These are phyloP conservation scores for Ormosia emarginata DNA, from an alignment of 306 rosid species.

Conservation along the genomic window DNA sequence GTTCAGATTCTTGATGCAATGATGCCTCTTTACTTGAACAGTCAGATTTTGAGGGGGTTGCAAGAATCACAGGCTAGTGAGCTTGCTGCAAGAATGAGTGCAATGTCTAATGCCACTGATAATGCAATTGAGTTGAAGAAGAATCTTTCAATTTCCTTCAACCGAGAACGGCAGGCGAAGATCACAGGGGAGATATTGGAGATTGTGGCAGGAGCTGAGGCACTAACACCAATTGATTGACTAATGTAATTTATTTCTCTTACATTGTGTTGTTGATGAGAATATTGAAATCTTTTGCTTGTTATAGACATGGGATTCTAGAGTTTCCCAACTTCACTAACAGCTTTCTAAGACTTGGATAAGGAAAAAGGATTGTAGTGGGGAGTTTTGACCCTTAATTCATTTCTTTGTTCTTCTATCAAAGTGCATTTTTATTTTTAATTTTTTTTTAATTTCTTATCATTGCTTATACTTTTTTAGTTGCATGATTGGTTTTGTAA, in stretches of 20 bases:
- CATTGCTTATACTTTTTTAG: neutral
- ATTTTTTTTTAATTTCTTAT: neutral
- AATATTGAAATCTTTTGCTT: neutral
- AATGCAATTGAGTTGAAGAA: conserved; percentile 67
- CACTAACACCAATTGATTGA: conserved; percentile 45
- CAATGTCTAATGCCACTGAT: conserved; percentile 78
- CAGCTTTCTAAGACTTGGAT: neutral
- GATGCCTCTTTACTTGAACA: conserved; percentile 82
- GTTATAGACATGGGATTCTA: neutral
- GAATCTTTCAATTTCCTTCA: conserved; percentile 49
- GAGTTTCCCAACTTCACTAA: conserved; percentile 12
- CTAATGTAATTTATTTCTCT: neutral
- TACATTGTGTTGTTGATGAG: neutral
- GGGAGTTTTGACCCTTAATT: conserved; percentile 12
- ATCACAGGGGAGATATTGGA: conserved; percentile 80
- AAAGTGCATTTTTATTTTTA: neutral
- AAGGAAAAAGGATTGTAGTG: neutral
- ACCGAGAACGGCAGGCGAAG: conserved; percentile 67
- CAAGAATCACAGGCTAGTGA: conserved; percentile 86
- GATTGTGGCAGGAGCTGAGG: conserved; percentile 82
- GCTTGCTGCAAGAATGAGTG: conserved; percentile 80
- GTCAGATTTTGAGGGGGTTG: conserved; percentile 69
- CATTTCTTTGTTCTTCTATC: neutral
- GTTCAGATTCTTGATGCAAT: conserved; percentile 82
- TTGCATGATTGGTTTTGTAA: neutral